phyloP scores from a whole-genome alignment of 257 asterid genomes.

The Salvia rosmarinus region DNA sequence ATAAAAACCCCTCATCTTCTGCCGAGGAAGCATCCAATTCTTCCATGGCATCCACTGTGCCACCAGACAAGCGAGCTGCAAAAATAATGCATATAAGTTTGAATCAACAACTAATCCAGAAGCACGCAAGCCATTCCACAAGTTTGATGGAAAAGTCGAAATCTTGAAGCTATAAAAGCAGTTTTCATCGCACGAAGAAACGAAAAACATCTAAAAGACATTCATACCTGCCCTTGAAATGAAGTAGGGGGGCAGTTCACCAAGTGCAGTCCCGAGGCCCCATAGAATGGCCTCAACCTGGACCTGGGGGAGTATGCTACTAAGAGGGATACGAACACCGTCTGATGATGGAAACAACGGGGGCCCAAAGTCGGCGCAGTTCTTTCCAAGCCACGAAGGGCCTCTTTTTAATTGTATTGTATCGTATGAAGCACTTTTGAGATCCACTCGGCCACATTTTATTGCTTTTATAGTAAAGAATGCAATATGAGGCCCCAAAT shows the following conservation, averaged over 20 bases:
- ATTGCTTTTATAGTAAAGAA: slow-evolving; percentile 85
- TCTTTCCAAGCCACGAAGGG: slow-evolving; percentile 85
- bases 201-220: neutral
- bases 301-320: slow-evolving; percentile 79
- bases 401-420: slow-evolving; percentile 69
- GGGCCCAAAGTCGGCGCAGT: slow-evolving; percentile 74
- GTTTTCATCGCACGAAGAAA: neutral
- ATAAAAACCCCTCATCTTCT: slow-evolving; percentile 52
- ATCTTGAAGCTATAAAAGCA: neutral
- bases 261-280: slow-evolving; percentile 97
- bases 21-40: slow-evolving; percentile 54
- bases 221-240: slow-evolving; percentile 87
- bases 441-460: slow-evolving; percentile 88
- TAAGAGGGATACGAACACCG: slow-evolving; percentile 69
- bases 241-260: slow-evolving; percentile 95
- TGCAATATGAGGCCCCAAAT: slow-evolving; percentile 95
- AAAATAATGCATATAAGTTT: slow-evolving; percentile 22
- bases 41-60: slow-evolving; percentile 59
- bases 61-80: slow-evolving; percentile 75
- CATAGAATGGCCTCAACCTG: slow-evolving; percentile 87
- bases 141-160: neutral
- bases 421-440: slow-evolving; percentile 87
- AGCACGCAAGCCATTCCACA: neutral
- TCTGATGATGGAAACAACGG: slow-evolving; percentile 63
- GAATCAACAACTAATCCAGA: neutral